phyloP scores from a whole-genome alignment of 164 flowering plant species.

The Piper longum region DNA sequence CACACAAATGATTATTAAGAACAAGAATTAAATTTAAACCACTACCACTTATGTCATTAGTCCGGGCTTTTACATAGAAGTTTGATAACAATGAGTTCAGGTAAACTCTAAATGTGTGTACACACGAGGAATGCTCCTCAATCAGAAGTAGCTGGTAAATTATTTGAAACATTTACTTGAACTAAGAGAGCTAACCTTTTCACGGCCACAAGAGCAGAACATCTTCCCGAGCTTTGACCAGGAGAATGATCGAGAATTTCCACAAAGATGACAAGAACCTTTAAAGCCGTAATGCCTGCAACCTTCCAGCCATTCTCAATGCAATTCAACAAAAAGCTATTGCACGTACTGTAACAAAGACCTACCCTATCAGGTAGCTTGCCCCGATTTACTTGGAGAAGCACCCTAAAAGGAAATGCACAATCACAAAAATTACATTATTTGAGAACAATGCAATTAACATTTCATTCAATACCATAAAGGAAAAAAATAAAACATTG shows the following conservation, averaged over 20 bases:
- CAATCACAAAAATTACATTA: slow-evolving; percentile 47
- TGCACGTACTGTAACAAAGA: background rate
- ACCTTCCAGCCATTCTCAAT: background rate
- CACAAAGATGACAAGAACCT: slow-evolving; percentile 64
- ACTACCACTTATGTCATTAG: background rate
- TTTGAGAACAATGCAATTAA: slow-evolving; percentile 60
- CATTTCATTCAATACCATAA: too few species aligned
- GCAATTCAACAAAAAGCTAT: background rate
- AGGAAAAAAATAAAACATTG: too few species aligned
- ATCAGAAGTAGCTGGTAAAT: background rate
- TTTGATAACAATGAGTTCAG: background rate
- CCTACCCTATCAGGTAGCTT: slow-evolving; percentile 42
- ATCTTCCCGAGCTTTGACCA: slow-evolving; percentile 68
- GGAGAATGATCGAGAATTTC: slow-evolving; percentile 46
- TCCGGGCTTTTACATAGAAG: background rate
- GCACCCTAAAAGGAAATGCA: slow-evolving; percentile 81
- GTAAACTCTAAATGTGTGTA: background rate
- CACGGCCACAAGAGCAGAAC: slow-evolving; percentile 44
- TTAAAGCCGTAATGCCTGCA: slow-evolving; percentile 67
- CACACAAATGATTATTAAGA: background rate
- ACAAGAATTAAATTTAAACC: background rate
- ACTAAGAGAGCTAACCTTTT: slow-evolving; percentile 23
- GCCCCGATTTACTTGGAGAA: slow-evolving; percentile 65
- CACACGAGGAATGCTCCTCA: background rate
- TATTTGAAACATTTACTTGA: background rate